Evolutionary conservation across 1,284 basidiomycete species (phyloP).

Genomic region (Malassezia japonica): DNA sequence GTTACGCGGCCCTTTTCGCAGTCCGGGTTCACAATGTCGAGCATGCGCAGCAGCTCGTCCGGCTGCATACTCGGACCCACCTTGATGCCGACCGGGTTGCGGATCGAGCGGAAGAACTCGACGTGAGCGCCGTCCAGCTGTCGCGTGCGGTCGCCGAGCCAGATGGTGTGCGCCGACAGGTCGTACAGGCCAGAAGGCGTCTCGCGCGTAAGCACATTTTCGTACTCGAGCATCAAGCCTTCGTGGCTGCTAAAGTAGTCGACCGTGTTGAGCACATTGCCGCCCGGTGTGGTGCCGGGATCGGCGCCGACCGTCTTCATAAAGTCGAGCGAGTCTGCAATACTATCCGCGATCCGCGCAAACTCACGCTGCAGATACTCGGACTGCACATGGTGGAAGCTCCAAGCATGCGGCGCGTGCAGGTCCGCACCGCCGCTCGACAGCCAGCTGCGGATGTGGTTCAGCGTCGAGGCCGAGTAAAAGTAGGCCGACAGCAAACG

Average conservation of each 20-base stretch:
- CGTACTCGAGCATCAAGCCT: conserved; percentile 84
- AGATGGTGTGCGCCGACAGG: conserved; percentile 83
- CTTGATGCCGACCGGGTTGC: conserved; percentile 94
- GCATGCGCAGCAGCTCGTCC: conserved; percentile 68
- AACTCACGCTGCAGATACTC: conserved; percentile 69
- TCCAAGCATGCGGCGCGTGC: conserved; percentile 84
- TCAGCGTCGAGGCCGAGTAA: conserved; percentile 83
- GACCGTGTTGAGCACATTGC: conserved; percentile 69
- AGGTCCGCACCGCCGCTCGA: conserved; percentile 77
- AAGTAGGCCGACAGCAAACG: conserved; percentile 81
- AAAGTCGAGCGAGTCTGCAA: conserved; percentile 87
- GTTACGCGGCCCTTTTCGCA: conserved; percentile 74
- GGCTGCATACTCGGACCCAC: conserved; percentile 77
- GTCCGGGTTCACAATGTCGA: conserved; percentile 70
- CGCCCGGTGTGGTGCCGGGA: conserved; percentile 51
- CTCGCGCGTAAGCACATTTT: conserved; percentile 76
- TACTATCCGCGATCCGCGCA: conserved; percentile 68
- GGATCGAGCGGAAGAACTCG: conserved; percentile 67
- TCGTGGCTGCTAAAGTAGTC: conserved; percentile 95
- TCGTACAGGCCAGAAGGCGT: conserved; percentile 56
- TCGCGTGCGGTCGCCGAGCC: conserved; percentile 95
- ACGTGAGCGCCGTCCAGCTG: conserved; percentile 86
- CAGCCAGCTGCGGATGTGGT: conserved; percentile 78
- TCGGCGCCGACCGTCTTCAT: conserved; percentile 70
- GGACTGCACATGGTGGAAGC: conserved; percentile 78